Conservation (phyloP, 1,284 basidiomycete genomes). For the Pascua sp. region DNA sequence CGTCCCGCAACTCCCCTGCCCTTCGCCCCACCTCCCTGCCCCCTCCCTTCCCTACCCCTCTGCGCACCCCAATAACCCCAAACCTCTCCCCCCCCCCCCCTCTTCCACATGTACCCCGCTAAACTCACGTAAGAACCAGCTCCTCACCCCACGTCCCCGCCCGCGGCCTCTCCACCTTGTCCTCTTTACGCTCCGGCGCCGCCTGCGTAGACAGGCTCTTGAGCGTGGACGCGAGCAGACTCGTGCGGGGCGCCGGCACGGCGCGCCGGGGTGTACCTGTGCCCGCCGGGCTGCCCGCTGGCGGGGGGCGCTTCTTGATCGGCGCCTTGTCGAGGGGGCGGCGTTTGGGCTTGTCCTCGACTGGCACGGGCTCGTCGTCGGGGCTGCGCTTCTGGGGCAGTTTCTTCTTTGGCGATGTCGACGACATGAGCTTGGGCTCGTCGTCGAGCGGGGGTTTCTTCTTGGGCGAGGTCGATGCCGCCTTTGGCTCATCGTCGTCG, state of each 20-base stretch:
- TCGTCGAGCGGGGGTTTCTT: not conserved
- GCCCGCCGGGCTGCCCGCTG: not conserved
- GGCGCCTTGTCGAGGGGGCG: not conserved
- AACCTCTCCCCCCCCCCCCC: too few species aligned
- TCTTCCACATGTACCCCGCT: not conserved
- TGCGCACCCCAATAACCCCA: too few species aligned
- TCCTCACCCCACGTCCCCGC: conserved; percentile 18
- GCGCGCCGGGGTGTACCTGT: not conserved
- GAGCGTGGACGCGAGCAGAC: conserved; percentile 15
- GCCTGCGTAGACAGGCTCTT: conserved; percentile 6
- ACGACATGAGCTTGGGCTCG: not conserved
- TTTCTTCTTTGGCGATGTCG: not conserved
- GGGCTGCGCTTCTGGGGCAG: not conserved
- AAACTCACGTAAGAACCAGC: conserved; percentile 16
- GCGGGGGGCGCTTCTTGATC: not conserved
- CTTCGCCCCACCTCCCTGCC: too few species aligned
- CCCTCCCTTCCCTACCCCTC: too few species aligned
- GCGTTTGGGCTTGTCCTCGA: not conserved
- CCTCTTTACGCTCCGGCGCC: conserved; percentile 1
- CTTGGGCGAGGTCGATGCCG: not conserved
- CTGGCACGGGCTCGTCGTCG: not conserved
- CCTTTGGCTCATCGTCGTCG: not conserved
- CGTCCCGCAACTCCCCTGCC: too few species aligned
- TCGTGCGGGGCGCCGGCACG: conserved; percentile 4
- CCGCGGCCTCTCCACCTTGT: conserved; percentile 11